Evolutionary conservation across 1,284 basidiomycete genomes (phyloP).

Genomic region (Ustilago trichophora): DNA sequence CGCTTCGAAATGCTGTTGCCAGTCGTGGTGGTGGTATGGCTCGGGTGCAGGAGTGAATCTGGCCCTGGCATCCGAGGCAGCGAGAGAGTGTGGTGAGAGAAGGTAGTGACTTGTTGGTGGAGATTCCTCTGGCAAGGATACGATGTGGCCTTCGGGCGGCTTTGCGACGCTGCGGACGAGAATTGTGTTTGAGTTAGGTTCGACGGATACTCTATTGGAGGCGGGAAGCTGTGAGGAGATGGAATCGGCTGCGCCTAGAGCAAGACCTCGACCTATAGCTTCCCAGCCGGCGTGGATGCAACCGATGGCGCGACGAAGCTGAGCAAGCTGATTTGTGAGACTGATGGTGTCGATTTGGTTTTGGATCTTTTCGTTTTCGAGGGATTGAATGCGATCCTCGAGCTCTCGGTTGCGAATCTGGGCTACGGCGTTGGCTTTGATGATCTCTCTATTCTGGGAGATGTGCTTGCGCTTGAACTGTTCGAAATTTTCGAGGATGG

Average conservation of each 20-base stretch:
- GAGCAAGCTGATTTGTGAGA: slow-evolving; percentile 41
- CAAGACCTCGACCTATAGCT: slow-evolving; percentile 49
- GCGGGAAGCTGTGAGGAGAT: neutral
- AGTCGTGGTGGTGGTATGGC: neutral
- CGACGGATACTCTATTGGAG: slow-evolving; percentile 21
- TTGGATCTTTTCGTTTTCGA: slow-evolving; percentile 55
- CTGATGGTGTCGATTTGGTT: slow-evolving; percentile 26
- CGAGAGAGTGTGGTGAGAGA: too few species aligned
- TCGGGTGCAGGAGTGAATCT: neutral
- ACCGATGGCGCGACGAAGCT: slow-evolving; percentile 48
- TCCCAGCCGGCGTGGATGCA: slow-evolving; percentile 56
- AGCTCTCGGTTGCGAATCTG: slow-evolving; percentile 61
- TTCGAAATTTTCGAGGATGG: slow-evolving; percentile 63
- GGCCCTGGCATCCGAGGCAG: neutral
- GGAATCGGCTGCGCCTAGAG: slow-evolving; percentile 6
- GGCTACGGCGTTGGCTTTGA: slow-evolving; percentile 57
- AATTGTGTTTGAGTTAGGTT: slow-evolving; percentile 36
- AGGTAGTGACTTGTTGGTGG: too few species aligned
- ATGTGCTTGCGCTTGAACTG: slow-evolving; percentile 64
- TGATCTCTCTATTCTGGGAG: slow-evolving; percentile 63
- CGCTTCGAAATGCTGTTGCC: slow-evolving; percentile 11
- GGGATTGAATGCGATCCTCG: slow-evolving; percentile 51
- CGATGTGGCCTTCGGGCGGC: slow-evolving; percentile 42
- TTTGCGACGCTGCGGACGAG: slow-evolving; percentile 33
- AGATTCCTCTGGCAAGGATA: slow-evolving; percentile 26